Conservation (phyloP, 306 rosid genomes). For the Cyamopsis tetragonoloba region DNA sequence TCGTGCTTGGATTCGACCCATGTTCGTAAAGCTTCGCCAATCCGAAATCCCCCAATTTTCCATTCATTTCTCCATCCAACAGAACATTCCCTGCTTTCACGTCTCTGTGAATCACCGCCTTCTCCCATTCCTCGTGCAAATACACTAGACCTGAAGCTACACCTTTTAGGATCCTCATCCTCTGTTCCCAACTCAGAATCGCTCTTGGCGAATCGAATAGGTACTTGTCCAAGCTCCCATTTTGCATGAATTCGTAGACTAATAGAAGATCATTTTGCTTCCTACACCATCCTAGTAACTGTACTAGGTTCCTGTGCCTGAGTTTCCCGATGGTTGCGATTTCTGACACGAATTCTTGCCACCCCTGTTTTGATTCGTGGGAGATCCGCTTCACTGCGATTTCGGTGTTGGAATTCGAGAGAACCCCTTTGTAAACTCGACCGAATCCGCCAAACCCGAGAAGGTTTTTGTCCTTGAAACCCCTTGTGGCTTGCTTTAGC, state of each 20-base stretch:
- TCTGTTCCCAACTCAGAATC: constrained; percentile 47
- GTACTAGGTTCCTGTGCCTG: constrained; percentile 59
- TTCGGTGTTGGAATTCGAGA: constrained; percentile 31
- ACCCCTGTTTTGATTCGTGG: constrained; percentile 53
- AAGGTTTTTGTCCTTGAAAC: constrained; percentile 45
- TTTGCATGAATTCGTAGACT: constrained; percentile 56
- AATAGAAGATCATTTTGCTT: constrained; percentile 35
- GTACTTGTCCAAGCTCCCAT: constrained; percentile 60
- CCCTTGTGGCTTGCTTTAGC: constrained; percentile 47
- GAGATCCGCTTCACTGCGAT: constrained; percentile 57
- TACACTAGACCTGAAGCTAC: constrained; percentile 56
- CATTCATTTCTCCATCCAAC: constrained; percentile 54
- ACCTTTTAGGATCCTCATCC: constrained; percentile 53
- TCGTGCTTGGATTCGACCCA: constrained; percentile 51
- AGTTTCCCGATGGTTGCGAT: constrained; percentile 55
- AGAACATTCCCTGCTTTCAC: constrained; percentile 61
- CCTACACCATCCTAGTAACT: constrained; percentile 63
- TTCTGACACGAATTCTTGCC: constrained; percentile 49
- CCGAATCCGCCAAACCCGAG: constrained; percentile 67
- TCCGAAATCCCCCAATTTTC: constrained; percentile 54
- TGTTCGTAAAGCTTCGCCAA: constrained; percentile 53
- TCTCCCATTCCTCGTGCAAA: constrained; percentile 63
- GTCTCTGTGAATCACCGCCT: constrained; percentile 64
- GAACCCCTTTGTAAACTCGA: constrained; percentile 50
- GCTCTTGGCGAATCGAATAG: constrained; percentile 34